phyloP scores from a whole-genome alignment of 305 asterid genomes.

The Euphrasia arctica region DNA sequence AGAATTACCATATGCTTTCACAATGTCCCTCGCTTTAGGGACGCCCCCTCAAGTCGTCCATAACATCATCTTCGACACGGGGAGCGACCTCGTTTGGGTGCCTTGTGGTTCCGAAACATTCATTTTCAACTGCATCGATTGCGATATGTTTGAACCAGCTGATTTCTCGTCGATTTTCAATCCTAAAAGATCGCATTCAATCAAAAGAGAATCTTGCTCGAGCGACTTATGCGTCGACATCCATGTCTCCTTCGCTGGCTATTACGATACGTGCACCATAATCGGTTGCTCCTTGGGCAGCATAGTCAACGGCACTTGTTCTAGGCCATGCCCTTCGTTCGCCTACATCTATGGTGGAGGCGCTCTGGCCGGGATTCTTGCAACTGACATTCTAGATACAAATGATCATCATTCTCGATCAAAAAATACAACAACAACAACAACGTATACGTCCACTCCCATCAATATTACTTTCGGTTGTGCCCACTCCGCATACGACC shows the following conservation, averaged over 20 bases:
- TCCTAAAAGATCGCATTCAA: background rate
- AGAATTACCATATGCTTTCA: background rate
- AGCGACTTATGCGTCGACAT: no score
- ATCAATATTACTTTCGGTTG: background rate
- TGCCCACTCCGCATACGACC: background rate
- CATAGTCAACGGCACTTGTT: no score
- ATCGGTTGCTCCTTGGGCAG: no score
- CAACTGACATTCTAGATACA: background rate
- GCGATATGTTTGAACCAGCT: no score
- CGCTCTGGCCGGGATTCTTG: background rate
- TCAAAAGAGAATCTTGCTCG: background rate
- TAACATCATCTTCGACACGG: background rate
- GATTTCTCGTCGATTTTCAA: background rate
- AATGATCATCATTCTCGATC: background rate
- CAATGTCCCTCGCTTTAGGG: background rate
- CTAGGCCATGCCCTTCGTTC: background rate
- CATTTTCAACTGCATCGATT: background rate
- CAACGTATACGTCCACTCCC: background rate
- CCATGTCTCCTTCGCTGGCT: no score
- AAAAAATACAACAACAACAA: background rate
- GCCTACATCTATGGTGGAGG: no score
- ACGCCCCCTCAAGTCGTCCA: background rate
- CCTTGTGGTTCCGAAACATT: background rate
- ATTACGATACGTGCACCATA: no score
- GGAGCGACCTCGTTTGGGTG: background rate